A percentile compares a stretch with the other conserved stretches of the same genome.
phyloP scores from a whole-genome alignment of 805 yeast genomes.

The Candida chauliodis region DNA sequence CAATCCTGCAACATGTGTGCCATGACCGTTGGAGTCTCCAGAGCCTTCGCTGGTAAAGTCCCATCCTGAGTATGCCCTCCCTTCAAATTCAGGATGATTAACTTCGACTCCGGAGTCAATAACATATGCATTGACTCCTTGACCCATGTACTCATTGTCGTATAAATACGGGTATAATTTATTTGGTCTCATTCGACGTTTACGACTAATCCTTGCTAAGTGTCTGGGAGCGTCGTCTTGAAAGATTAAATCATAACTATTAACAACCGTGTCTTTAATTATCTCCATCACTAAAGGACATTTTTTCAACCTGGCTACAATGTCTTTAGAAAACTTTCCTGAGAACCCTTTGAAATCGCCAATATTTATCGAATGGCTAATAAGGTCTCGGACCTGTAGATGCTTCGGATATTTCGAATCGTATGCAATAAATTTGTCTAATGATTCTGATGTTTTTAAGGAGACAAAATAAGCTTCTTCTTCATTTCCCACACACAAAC shows the following conservation, averaged over 20 bases:
- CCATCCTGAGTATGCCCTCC: conserved; percentile 55
- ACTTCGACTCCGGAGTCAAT: conserved; percentile 77
- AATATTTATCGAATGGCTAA: conserved; percentile 55
- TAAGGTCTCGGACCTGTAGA: conserved; percentile 43
- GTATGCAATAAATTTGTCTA: conserved; percentile 46
- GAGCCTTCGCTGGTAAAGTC: conserved; percentile 59
- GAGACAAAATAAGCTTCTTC: conserved; percentile 43
- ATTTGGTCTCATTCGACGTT: conserved; percentile 20
- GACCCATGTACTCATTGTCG: conserved; percentile 47
- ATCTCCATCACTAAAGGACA: conserved; percentile 68
- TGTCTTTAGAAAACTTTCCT: conserved; percentile 52
- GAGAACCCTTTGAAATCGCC: conserved; percentile 72
- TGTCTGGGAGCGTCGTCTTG: conserved; percentile 59
- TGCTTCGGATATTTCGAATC: conserved; percentile 34
- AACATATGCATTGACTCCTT: conserved; percentile 68
- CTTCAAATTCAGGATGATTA: conserved; percentile 61
- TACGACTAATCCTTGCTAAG: conserved; percentile 59
- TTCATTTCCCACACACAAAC: background rate
- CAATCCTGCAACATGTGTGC: conserved; percentile 55
- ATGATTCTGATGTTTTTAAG: conserved; percentile 46
- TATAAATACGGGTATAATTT: conserved; percentile 42
- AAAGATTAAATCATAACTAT: conserved; percentile 47
- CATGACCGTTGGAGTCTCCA: conserved; percentile 56
- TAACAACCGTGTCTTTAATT: conserved; percentile 61
- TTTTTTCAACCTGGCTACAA: conserved; percentile 43